Percentiles rank a stretch among this genome's conserved stretches.
These are phyloP conservation scores for Brassica balearica DNA, from an alignment of 441 rosid species.

Conservation along the genomic window DNA sequence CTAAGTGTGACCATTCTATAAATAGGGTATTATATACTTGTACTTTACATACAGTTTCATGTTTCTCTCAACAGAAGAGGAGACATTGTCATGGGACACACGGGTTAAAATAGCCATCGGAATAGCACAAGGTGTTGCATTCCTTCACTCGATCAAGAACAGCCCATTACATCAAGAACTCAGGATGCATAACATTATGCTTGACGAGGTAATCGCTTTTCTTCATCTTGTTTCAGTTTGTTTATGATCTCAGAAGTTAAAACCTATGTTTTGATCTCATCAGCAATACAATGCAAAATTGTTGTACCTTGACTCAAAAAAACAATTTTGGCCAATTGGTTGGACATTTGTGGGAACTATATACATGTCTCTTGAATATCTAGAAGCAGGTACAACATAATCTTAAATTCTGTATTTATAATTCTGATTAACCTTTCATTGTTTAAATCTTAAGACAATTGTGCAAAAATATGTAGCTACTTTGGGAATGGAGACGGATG, in stretches of 20 bases:
- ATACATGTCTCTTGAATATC: neutral
- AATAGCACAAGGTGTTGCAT: conserved; percentile 22
- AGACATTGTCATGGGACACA: conserved; percentile 7
- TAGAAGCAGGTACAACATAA: neutral
- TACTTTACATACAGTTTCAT: neutral
- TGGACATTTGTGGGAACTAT: neutral
- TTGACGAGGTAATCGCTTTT: conserved; percentile 18
- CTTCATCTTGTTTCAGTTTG: neutral
- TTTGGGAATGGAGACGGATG: neutral
- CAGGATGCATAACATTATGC: neutral
- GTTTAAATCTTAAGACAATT: conserved; percentile 6
- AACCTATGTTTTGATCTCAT: conserved; percentile 3
- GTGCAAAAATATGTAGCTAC: neutral
- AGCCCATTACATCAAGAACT: neutral
- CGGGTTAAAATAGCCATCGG: conserved; percentile 20
- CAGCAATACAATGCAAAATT: conserved; percentile 11
- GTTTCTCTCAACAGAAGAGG: conserved; percentile 16
- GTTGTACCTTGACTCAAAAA: neutral
- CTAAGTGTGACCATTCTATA: neutral
- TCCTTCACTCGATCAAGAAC: conserved; percentile 17
- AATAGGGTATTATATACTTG: neutral
- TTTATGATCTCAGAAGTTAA: neutral
- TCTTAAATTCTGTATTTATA: no score
- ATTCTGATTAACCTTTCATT: neutral
- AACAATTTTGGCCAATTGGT: neutral